Percentiles rank a stretch among this genome's conserved stretches.
Conservation (phyloP, 163 green algal species). For the Picocystis sp. region DNA sequence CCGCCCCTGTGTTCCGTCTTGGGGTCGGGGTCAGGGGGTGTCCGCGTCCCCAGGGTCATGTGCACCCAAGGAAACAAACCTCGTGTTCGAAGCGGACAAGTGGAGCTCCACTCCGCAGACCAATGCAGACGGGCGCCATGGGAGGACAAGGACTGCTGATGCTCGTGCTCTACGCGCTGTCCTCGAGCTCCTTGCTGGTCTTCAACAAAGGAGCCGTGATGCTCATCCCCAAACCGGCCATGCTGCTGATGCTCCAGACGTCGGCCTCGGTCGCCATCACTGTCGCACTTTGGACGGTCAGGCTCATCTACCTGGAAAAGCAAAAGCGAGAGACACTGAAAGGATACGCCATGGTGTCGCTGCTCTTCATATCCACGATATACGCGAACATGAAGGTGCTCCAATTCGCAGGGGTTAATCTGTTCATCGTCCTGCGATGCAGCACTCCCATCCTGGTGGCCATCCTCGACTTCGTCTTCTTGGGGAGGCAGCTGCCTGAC, state of each 20-base stretch:
- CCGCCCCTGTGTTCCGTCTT: too few relatives aligned
- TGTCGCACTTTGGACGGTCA: not conserved
- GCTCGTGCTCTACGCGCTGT: slow-evolving; percentile 33
- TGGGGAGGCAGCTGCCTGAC: slow-evolving; percentile 38
- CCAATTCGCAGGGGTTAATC: slow-evolving; percentile 20
- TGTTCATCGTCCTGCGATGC: slow-evolving; percentile 59
- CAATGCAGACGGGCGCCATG: too few relatives aligned
- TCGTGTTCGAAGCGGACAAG: too few relatives aligned
- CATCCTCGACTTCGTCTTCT: slow-evolving; percentile 46
- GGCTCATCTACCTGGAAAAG: slow-evolving; percentile 24
- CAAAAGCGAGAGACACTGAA: slow-evolving; percentile 27
- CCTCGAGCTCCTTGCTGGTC: slow-evolving; percentile 38
- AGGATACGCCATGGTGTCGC: slow-evolving; percentile 21
- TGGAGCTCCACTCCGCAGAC: too few relatives aligned
- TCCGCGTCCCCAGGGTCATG: too few relatives aligned
- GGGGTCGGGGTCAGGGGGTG: too few relatives aligned
- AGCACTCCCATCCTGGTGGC: slow-evolving; percentile 38
- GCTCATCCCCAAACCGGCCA: slow-evolving; percentile 29
- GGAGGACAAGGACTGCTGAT: too few relatives aligned
- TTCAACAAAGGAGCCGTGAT: slow-evolving; percentile 55
- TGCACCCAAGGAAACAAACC: too few relatives aligned
- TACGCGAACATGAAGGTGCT: slow-evolving; percentile 35
- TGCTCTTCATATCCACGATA: slow-evolving; percentile 42
- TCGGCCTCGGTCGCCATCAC: slow-evolving; percentile 24
- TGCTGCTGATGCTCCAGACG: slow-evolving; percentile 44